phyloP scores from a whole-genome alignment of 2,329 filamentous ascomycete species.

The Talaromyces sp. region DNA sequence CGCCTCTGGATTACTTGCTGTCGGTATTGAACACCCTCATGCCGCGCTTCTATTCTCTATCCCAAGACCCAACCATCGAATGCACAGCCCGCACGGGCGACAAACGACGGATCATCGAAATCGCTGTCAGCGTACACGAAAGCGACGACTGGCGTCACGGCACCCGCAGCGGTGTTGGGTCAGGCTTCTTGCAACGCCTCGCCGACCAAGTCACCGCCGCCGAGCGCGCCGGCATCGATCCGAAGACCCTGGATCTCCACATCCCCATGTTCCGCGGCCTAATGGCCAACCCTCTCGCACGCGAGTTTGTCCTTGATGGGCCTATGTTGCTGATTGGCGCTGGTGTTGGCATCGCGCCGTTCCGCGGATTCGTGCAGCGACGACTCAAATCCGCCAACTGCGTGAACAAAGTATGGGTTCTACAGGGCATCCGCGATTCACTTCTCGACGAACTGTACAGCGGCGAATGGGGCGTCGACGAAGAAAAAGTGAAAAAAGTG shows the following conservation, averaged over 20 bases:
- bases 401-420: constrained; percentile 95
- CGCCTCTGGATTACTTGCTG: constrained; percentile 75
- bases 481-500: constrained; percentile 77
- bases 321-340: constrained; percentile 97
- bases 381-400: constrained; percentile 90
- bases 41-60: constrained; percentile 97
- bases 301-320: constrained; percentile 85
- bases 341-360: constrained; percentile 92
- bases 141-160: constrained; percentile 69
- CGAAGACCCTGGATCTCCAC: constrained; percentile 56
- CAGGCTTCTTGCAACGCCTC: constrained; percentile 86
- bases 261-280: constrained; percentile 97
- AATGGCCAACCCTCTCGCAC: constrained; percentile 93
- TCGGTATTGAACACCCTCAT: constrained; percentile 80
- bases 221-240: constrained; percentile 53
- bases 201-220: constrained; percentile 67
- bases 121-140: constrained; percentile 95
- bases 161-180: constrained; percentile 75
- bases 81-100: constrained; percentile 63
- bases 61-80: constrained; percentile 85
- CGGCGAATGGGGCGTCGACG: constrained; percentile 92
- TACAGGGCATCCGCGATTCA: constrained; percentile 90
- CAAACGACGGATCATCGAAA: constrained; percentile 77
- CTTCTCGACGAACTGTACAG: constrained; percentile 93
- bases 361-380: constrained; percentile 95